Conservation (phyloP, 2,329 filamentous ascomycete species). For the Chaetomium strumarium region DNA sequence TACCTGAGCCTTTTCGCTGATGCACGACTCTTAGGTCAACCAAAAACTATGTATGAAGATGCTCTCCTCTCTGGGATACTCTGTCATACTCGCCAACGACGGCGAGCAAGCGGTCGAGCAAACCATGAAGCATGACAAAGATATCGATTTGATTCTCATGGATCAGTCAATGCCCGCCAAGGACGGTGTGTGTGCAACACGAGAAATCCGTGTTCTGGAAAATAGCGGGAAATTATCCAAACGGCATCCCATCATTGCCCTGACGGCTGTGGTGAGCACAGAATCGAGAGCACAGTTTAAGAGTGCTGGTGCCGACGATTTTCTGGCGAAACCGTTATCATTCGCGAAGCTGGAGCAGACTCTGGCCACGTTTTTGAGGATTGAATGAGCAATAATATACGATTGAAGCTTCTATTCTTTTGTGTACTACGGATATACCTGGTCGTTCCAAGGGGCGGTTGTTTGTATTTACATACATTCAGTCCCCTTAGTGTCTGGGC, state of each 20-base stretch:
- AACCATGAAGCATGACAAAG: not conserved
- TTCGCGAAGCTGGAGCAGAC: constrained; percentile 6
- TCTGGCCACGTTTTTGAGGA: constrained; percentile 1
- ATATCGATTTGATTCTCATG: constrained; percentile 4
- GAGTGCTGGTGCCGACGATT: constrained; percentile 6
- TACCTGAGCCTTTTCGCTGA: not conserved
- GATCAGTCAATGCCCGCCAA: constrained; percentile 6
- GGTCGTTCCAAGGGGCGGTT: too few species aligned
- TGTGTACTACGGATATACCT: too few species aligned
- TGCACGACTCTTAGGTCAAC: not conserved
- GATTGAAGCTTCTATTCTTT: not conserved
- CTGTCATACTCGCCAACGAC: constrained; percentile 2
- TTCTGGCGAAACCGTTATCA: constrained; percentile 2
- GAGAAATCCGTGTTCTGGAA: constrained; percentile 1
- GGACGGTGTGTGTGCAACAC: constrained; percentile 2
- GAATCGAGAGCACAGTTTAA: constrained; percentile 6
- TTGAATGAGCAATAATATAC: constrained; percentile 1
- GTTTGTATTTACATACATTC: too few species aligned
- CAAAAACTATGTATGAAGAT: constrained; percentile 4
- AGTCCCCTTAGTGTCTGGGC: too few species aligned
- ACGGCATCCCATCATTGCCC: constrained; percentile 2
- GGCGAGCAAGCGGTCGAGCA: constrained; percentile 1
- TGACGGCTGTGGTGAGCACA: constrained; percentile 5
- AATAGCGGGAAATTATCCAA: constrained; percentile 1
- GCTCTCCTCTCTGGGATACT: constrained; percentile 5